Conservation (phyloP, 2,329 filamentous ascomycete species). For the Trichoderma guizhouense region DNA sequence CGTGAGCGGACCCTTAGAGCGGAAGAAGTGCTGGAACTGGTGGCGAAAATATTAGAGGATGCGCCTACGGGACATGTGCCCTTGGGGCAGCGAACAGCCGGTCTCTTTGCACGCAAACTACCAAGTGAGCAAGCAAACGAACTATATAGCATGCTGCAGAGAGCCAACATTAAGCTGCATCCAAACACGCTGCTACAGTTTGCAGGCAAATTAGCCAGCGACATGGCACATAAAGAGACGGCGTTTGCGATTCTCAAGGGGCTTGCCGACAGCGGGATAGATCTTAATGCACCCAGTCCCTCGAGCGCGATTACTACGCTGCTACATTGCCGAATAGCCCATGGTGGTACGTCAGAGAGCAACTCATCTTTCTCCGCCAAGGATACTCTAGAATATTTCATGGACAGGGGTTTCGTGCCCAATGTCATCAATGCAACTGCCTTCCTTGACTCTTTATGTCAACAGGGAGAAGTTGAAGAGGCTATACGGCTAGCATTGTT, state of each 20-base stretch:
- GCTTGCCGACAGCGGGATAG: slow-evolving; percentile 37
- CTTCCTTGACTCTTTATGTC: slow-evolving; percentile 67
- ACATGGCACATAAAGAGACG: slow-evolving; percentile 37
- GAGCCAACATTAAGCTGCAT: slow-evolving; percentile 33
- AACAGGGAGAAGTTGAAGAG: slow-evolving; percentile 40
- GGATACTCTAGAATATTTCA: slow-evolving; percentile 40
- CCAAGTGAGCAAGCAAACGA: slow-evolving; percentile 31
- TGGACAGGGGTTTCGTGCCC: slow-evolving; percentile 59
- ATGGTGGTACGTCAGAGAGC: slow-evolving; percentile 23
- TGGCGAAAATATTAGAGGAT: slow-evolving; percentile 31
- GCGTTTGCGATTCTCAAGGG: slow-evolving; percentile 42
- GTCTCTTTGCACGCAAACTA: slow-evolving; percentile 30
- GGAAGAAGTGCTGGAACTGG: slow-evolving; percentile 30
- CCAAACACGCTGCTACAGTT: slow-evolving; percentile 47
- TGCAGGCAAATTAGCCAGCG: slow-evolving; percentile 43
- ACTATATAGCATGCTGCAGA: slow-evolving; percentile 36
- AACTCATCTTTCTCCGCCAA: slow-evolving; percentile 29
- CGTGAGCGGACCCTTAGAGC: slow-evolving; percentile 27
- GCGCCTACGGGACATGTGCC: slow-evolving; percentile 31
- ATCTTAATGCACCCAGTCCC: slow-evolving; percentile 46
- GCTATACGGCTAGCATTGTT: slow-evolving; percentile 34
- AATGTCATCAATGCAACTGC: slow-evolving; percentile 63
- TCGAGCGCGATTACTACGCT: slow-evolving; percentile 58
- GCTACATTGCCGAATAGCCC: slow-evolving; percentile 38
- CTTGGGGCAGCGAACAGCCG: slow-evolving; percentile 40